Evolutionary conservation across 768 basidiomycete species (phyloP).

Genomic region (Calocybe gangraenosa): DNA sequence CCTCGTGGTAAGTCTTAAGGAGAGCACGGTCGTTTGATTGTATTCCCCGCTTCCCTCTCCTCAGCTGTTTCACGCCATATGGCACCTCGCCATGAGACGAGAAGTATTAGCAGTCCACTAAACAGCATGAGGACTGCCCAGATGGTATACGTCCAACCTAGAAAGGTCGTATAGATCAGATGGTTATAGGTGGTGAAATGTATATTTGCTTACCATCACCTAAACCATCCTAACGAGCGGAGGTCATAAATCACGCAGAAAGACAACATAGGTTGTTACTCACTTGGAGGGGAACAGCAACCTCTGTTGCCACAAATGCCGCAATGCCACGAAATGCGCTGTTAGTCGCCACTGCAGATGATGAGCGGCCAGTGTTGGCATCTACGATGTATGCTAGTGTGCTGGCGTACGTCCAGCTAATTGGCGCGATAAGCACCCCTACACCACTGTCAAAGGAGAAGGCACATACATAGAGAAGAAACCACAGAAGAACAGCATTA

Average conservation of each 20-base stretch:
- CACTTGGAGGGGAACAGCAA: slow-evolving; percentile 71
- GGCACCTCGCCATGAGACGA: slow-evolving; percentile 56
- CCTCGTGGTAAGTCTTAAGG: too few species aligned
- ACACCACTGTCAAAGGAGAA: not conserved
- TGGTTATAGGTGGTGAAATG: too few species aligned
- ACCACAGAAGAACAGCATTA: slow-evolving; percentile 69
- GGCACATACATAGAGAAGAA: slow-evolving; percentile 66
- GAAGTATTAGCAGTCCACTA: slow-evolving; percentile 50
- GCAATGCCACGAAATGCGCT: slow-evolving; percentile 67
- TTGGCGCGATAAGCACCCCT: not conserved
- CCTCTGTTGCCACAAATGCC: slow-evolving; percentile 67
- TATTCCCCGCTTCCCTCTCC: slow-evolving; percentile 27
- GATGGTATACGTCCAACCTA: slow-evolving; percentile 66
- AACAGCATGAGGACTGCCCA: slow-evolving; percentile 48
- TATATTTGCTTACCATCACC: slow-evolving; percentile 72
- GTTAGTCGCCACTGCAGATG: slow-evolving; percentile 72
- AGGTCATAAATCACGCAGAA: too few species aligned
- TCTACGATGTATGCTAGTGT: slow-evolving; percentile 86
- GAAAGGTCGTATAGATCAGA: not conserved
- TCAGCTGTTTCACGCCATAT: slow-evolving; percentile 55
- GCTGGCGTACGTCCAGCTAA: slow-evolving; percentile 56
- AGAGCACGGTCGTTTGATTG: too few species aligned
- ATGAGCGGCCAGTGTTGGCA: slow-evolving; percentile 76
- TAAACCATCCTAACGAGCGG: slow-evolving; percentile 42
- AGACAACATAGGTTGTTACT: slow-evolving; percentile 10